phyloP scores from a whole-genome alignment of 345 rosid genomes.

The Anastatica hierochuntica region DNA sequence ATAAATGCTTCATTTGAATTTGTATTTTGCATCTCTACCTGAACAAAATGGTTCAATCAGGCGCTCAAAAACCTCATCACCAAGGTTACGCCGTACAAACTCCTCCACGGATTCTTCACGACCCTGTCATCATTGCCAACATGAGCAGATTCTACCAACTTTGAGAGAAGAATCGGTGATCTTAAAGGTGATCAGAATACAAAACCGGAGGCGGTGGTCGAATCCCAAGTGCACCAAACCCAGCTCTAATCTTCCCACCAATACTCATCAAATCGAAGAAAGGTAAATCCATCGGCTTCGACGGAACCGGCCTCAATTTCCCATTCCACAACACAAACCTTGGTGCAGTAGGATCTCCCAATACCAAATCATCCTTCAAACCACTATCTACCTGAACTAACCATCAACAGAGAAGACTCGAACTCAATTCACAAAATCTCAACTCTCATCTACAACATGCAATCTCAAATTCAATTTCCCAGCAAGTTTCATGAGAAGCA shows the following conservation, averaged over 20 bases:
- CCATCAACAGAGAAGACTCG: neutral
- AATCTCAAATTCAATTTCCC: neutral
- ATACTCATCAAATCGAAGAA: constrained; percentile 82
- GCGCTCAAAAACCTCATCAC: constrained; percentile 88
- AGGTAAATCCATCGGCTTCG: constrained; percentile 62
- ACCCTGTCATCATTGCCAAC: constrained; percentile 83
- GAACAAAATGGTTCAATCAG: constrained; percentile 96
- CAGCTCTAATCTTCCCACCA: constrained; percentile 83
- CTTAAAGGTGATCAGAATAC: constrained; percentile 27
- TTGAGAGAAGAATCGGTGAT: no score
- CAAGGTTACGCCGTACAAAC: constrained; percentile 92
- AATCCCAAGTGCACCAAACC: constrained; percentile 77
- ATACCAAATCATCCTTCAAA: constrained; percentile 71
- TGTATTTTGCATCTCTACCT: constrained; percentile 31
- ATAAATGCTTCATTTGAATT: neutral
- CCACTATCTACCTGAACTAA: constrained; percentile 72
- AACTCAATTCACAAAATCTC: neutral
- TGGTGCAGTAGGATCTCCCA: constrained; percentile 90
- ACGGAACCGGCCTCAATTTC: constrained; percentile 79
- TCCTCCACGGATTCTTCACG: constrained; percentile 91
- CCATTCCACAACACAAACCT: constrained; percentile 86
- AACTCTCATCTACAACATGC: neutral
- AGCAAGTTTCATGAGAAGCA: no score
- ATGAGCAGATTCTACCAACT: constrained; percentile 29
- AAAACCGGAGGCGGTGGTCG: constrained; percentile 88